phyloP scores from a whole-genome alignment of 768 basidiomycete species.

The Agaricus subrufescens region DNA sequence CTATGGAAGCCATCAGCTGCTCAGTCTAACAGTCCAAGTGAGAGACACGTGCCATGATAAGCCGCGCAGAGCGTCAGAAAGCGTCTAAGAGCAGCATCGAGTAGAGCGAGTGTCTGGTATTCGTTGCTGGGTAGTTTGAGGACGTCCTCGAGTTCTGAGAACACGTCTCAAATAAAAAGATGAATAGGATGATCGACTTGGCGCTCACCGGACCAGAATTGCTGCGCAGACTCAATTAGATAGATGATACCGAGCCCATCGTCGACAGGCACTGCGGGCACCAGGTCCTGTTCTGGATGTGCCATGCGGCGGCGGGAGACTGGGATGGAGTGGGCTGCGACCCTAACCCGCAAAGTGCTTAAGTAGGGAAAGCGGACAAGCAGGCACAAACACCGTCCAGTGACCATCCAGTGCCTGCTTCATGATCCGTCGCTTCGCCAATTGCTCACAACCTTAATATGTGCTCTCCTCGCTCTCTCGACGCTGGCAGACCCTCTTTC shows the following conservation, averaged over 20 bases:
- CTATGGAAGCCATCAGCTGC: slow-evolving; percentile 26
- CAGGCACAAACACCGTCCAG: too few species aligned
- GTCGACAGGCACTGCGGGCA: slow-evolving; percentile 40
- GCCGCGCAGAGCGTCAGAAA: slow-evolving; percentile 76
- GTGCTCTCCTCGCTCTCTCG: too few species aligned
- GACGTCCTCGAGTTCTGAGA: slow-evolving; percentile 82
- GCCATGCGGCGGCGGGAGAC: slow-evolving; percentile 16
- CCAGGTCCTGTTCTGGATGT: slow-evolving; percentile 18
- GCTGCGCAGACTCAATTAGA: slow-evolving; percentile 76
- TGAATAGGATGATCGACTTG: neutral
- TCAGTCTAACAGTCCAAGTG: neutral
- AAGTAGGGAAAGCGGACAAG: too few species aligned
- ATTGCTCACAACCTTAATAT: too few species aligned
- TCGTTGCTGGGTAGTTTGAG: slow-evolving; percentile 61
- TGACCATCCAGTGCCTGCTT: too few species aligned
- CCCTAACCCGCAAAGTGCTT: too few species aligned
- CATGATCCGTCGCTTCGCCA: too few species aligned
- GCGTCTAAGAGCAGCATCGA: slow-evolving; percentile 76
- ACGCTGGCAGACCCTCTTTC: too few species aligned
- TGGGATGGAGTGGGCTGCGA: too few species aligned
- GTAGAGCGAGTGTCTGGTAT: slow-evolving; percentile 57
- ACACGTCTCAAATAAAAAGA: neutral
- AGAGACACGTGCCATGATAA: slow-evolving; percentile 70
- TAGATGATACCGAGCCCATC: slow-evolving; percentile 80
- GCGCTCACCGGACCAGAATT: slow-evolving; percentile 84